Evolutionary conservation across 768 basidiomycete genomes (phyloP).

Genomic region (Termitomyces sp.): DNA sequence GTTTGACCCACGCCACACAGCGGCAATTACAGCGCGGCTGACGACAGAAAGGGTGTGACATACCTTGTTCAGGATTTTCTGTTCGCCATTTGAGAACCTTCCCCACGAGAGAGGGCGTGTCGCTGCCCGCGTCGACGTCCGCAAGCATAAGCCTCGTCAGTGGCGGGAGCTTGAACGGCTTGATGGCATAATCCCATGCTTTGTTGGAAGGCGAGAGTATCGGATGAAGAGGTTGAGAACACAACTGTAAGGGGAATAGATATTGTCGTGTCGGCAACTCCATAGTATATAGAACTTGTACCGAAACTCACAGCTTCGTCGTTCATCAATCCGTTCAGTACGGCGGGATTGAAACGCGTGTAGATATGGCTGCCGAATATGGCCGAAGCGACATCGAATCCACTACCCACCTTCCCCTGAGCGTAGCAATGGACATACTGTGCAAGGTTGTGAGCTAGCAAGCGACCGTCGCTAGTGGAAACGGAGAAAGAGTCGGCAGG

Average conservation of each 20-base stretch:
- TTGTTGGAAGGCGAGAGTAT: constrained; percentile 61
- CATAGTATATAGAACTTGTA: not conserved
- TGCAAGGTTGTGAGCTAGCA: constrained; percentile 85
- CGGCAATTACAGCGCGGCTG: not conserved
- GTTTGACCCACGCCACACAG: constrained; percentile 2
- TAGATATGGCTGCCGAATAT: constrained; percentile 95
- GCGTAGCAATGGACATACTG: constrained; percentile 96
- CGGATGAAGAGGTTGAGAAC: constrained; percentile 36
- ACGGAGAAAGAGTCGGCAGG: constrained; percentile 43
- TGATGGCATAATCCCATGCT: constrained; percentile 70
- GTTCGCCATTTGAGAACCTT: constrained; percentile 90
- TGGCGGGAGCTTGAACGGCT: constrained; percentile 80
- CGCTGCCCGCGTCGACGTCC: constrained; percentile 94
- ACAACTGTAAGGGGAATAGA: not conserved
- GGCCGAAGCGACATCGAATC: constrained; percentile 94
- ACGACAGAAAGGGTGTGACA: not conserved
- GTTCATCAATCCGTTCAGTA: constrained; percentile 64
- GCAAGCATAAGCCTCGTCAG: constrained; percentile 83
- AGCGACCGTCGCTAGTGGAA: constrained; percentile 41
- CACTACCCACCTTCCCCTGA: constrained; percentile 97
- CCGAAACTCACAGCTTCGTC: constrained; percentile 40
- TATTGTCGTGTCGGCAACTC: not conserved
- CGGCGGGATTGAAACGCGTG: constrained; percentile 75
- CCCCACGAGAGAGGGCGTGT: constrained; percentile 91
- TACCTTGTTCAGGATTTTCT: constrained; percentile 56